Percentiles rank a stretch among this genome's conserved stretches.
Evolutionary conservation across 1,284 basidiomycete genomes (phyloP).

Genomic region (Ustilago trichophora): DNA sequence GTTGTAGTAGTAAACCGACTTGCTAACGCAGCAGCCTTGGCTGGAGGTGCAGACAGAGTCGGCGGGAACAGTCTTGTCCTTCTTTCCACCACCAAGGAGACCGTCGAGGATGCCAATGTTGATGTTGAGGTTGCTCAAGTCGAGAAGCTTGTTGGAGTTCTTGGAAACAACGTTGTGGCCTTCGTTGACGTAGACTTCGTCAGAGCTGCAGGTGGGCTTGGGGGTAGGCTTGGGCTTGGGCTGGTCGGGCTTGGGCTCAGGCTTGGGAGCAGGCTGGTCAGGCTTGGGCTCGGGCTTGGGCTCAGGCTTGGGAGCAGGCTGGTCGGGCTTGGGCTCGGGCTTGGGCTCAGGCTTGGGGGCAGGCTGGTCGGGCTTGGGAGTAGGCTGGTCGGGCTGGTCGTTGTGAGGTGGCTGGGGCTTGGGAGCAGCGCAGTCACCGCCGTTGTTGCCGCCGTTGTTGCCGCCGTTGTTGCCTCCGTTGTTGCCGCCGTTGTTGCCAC

Average conservation of each 20-base stretch:
- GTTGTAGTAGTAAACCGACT: constrained; percentile 44
- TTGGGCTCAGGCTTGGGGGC: constrained; percentile 1
- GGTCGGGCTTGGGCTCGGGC: constrained; percentile 2
- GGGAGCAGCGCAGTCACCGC: background rate
- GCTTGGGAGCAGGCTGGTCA: background rate
- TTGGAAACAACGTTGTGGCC: constrained; percentile 48
- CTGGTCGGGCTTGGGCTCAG: constrained; percentile 7
- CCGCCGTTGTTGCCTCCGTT: background rate
- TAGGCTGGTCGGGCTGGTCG: background rate
- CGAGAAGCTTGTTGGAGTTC: constrained; percentile 43
- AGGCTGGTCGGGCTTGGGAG: constrained; percentile 8
- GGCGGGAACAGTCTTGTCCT: constrained; percentile 24
- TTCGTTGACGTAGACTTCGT: constrained; percentile 37
- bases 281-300: constrained; percentile 10
- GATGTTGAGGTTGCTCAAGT: constrained; percentile 32
- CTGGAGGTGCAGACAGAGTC: constrained; percentile 22
- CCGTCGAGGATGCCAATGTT: constrained; percentile 25
- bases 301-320: background rate
- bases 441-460: background rate
- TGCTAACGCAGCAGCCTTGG: constrained; percentile 36
- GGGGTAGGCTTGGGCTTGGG: constrained; percentile 6
- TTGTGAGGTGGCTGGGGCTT: constrained; percentile 5
- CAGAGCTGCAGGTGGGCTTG: constrained; percentile 17
- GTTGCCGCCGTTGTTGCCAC: background rate
- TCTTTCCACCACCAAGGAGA: constrained; percentile 19